A percentile compares a stretch with the other conserved stretches of the same genome.
Conservation (phyloP, 225 moss, liverwort and hornwort genomes). For the Polytrichum formosum region DNA sequence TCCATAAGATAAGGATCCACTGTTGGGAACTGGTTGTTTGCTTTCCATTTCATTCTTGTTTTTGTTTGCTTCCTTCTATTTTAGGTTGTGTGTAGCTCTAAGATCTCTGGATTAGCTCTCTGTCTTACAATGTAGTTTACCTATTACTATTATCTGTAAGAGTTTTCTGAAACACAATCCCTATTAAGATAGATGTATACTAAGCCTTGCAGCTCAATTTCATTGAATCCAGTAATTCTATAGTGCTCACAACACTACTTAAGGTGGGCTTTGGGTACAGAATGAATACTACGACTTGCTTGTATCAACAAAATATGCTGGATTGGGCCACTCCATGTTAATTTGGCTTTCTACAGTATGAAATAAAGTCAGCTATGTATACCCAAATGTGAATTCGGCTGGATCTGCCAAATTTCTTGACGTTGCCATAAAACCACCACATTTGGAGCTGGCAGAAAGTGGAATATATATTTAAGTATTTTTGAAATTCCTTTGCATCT, state of each 20-base stretch:
- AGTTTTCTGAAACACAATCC: too few species aligned
- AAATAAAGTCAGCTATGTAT: slow-evolving; percentile 73
- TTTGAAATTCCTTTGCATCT: background rate
- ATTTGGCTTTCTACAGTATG: slow-evolving; percentile 68
- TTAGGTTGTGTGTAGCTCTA: too few species aligned
- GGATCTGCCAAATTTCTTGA: slow-evolving; percentile 61
- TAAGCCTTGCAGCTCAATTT: background rate
- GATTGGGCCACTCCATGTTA: slow-evolving; percentile 65
- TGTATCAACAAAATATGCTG: slow-evolving; percentile 77
- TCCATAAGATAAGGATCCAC: too few species aligned
- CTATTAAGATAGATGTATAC: background rate
- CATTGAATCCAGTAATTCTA: background rate
- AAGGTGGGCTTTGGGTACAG: slow-evolving; percentile 10
- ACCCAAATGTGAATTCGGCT: slow-evolving; percentile 63
- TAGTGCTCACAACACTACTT: background rate
- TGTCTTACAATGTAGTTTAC: too few species aligned
- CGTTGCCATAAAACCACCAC: slow-evolving; percentile 49
- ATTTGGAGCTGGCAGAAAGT: slow-evolving; percentile 76
- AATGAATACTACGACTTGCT: slow-evolving; percentile 75
- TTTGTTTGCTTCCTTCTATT: too few species aligned
- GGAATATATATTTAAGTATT: slow-evolving; percentile 88
- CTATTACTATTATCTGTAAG: too few species aligned
- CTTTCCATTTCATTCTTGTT: too few species aligned
- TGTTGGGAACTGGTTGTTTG: too few species aligned
- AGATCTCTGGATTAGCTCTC: too few species aligned